A percentile compares a stretch with the other conserved stretches of the same genome.
These are phyloP conservation scores for Lachnellula subtilissima DNA, from an alignment of 2,329 filamentous ascomycete species.

Conservation along the genomic window DNA sequence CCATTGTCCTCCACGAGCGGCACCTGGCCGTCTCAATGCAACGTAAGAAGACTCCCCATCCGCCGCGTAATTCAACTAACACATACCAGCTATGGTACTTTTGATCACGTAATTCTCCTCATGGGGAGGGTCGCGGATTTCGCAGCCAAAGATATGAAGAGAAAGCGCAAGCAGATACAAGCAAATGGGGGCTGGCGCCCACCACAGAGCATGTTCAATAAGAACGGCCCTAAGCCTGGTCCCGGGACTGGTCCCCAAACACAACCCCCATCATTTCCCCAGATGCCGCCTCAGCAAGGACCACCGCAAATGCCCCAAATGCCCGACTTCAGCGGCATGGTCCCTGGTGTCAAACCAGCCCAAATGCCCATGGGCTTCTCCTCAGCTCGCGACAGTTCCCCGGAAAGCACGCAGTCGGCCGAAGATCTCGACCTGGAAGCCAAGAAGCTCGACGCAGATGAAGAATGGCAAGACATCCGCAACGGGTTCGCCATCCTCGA, in stretches of 20 bases:
- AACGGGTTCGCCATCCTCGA: constrained; percentile 65
- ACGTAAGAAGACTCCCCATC: constrained; percentile 44
- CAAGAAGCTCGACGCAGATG: constrained; percentile 24
- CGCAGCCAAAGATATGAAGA: constrained; percentile 66
- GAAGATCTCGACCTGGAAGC: constrained; percentile 25
- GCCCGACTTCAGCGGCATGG: constrained; percentile 29
- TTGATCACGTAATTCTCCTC: constrained; percentile 80
- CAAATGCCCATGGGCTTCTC: constrained; percentile 30
- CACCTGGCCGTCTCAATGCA: constrained; percentile 70
- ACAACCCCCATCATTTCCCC: not conserved
- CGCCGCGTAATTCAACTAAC: constrained; percentile 14
- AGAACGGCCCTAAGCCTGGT: not conserved
- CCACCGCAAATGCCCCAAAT: constrained; percentile 24
- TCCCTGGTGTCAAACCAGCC: constrained; percentile 24
- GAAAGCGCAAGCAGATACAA: constrained; percentile 68
- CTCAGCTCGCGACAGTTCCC: constrained; percentile 13
- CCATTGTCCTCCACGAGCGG: constrained; percentile 81
- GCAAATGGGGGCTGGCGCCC: constrained; percentile 40
- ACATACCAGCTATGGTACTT: constrained; percentile 69
- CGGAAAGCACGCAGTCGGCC: constrained; percentile 9
- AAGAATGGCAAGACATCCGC: constrained; percentile 74
- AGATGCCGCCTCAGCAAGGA: not conserved
- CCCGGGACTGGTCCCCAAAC: not conserved
- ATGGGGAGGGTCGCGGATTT: constrained; percentile 78
- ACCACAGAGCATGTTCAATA: constrained; percentile 19